These are phyloP conservation scores for Aspergillus homomorphus DNA, from an alignment of 495 filamentous ascomycete genomes.

Conservation along the genomic window DNA sequence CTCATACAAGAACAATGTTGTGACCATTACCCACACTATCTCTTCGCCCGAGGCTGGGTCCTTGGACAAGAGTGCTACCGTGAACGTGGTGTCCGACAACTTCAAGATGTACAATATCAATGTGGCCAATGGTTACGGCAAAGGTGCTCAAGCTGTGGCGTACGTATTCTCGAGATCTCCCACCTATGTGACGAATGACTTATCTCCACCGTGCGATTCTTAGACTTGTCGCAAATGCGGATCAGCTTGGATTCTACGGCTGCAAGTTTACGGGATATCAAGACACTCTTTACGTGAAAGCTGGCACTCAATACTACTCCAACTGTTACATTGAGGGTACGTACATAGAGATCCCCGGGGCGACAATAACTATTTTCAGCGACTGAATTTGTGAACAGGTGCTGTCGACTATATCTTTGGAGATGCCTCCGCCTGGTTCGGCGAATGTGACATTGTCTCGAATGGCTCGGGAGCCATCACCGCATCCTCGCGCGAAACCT, in stretches of 20 bases:
- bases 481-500: slow-evolving; percentile 55
- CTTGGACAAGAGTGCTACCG: slow-evolving; percentile 50
- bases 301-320: slow-evolving; percentile 56
- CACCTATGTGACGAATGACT: background rate
- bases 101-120: slow-evolving; percentile 64
- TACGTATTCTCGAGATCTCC: slow-evolving; percentile 14
- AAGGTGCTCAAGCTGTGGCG: slow-evolving; percentile 36
- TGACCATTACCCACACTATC: slow-evolving; percentile 55
- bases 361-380: no score
- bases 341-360: no score
- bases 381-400: slow-evolving; percentile 13
- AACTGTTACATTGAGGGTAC: slow-evolving; percentile 54
- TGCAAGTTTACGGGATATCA: slow-evolving; percentile 59
- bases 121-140: slow-evolving; percentile 49
- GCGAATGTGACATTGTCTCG: slow-evolving; percentile 56
- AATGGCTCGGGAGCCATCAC: slow-evolving; percentile 49
- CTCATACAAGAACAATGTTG: slow-evolving; percentile 55
- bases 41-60: slow-evolving; percentile 45
- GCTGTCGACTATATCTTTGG: slow-evolving; percentile 66
- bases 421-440: slow-evolving; percentile 62
- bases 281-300: slow-evolving; percentile 60
- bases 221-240: slow-evolving; percentile 47
- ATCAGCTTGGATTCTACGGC: slow-evolving; percentile 57
- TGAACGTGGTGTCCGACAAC: slow-evolving; percentile 49
- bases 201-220: background rate